These are phyloP conservation scores for Aspergillus neotritici DNA, from an alignment of 2,329 filamentous ascomycete species.

Conservation along the genomic window DNA sequence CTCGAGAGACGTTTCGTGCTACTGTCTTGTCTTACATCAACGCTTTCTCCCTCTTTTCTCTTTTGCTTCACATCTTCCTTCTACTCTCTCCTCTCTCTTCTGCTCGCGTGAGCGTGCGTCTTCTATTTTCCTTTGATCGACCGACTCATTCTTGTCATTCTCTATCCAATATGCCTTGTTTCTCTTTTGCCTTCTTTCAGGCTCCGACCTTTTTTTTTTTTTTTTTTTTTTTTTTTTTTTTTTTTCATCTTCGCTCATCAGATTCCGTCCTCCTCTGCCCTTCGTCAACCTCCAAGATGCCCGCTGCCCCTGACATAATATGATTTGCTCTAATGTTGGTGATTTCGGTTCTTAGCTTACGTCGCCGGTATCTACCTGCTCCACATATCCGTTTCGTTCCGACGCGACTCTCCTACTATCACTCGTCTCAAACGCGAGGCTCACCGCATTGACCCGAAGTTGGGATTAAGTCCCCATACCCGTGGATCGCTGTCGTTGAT, in stretches of 20 bases:
- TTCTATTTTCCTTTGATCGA: constrained; percentile 15
- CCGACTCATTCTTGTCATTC: constrained; percentile 10
- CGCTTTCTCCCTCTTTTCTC: constrained; percentile 1
- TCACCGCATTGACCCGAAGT: background rate
- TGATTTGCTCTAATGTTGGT: constrained; percentile 34
- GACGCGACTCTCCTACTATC: background rate
- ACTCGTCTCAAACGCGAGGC: too few relatives aligned
- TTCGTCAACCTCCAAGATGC: constrained; percentile 19
- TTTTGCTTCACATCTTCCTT: constrained; percentile 6
- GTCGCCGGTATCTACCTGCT: constrained; percentile 9
- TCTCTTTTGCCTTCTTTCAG: constrained; percentile 13
- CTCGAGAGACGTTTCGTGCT: constrained; percentile 12
- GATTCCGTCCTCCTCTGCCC: constrained; percentile 17
- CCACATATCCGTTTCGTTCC: background rate
- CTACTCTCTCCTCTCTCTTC: constrained; percentile 12
- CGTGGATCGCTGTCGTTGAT: constrained; percentile 2
- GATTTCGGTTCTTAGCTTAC: constrained; percentile 34
- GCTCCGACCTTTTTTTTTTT: constrained; percentile 16
- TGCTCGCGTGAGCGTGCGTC: constrained; percentile 13
- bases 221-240: too few relatives aligned
- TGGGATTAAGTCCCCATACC: background rate
- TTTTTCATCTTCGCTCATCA: constrained; percentile 20
- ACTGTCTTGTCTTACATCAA: background rate
- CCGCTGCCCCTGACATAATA: constrained; percentile 15
- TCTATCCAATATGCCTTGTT: constrained; percentile 10